Conservation (phyloP, 1,139 yeast species). For the Pneumocystis sp. region DNA sequence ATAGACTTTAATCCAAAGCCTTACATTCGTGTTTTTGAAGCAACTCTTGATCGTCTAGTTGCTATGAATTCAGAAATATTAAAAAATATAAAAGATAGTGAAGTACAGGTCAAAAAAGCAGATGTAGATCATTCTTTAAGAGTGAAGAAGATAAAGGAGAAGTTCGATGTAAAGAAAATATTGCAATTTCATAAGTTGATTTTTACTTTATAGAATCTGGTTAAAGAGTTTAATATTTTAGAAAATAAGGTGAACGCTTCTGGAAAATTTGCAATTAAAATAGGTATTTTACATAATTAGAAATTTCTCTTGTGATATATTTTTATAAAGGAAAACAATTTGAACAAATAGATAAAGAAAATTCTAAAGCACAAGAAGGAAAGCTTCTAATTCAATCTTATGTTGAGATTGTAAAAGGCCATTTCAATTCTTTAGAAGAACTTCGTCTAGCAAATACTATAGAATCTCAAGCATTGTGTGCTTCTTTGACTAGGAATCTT, state of each 20-base stretch:
- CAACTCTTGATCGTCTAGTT: conserved; percentile 38
- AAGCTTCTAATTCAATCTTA: conserved; percentile 65
- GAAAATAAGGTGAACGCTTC: conserved; percentile 8
- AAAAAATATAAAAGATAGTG: conserved; percentile 5
- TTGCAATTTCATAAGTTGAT: neutral
- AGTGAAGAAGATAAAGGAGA: conserved; percentile 5
- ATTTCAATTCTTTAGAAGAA: neutral
- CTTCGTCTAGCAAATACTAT: conserved; percentile 28
- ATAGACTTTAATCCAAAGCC: conserved; percentile 67
- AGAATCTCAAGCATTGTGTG: conserved; percentile 49
- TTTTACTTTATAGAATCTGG: conserved; percentile 2
- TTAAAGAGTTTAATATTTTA: conserved; percentile 6
- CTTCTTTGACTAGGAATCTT: conserved; percentile 52
- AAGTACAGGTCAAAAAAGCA: conserved; percentile 11
- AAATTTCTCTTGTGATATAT: conserved; percentile 36
- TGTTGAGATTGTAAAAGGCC: conserved; percentile 24
- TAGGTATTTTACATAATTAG: conserved; percentile 19
- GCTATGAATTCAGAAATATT: conserved; percentile 5
- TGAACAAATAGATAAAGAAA: conserved; percentile 58
- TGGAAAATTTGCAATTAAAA: conserved; percentile 8
- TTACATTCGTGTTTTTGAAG: conserved; percentile 81
- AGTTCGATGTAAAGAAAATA: conserved; percentile 6
- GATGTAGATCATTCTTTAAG: conserved; percentile 13
- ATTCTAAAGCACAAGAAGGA: conserved; percentile 61
- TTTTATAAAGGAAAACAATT: conserved; percentile 63